Percentiles rank a stretch among this genome's conserved stretches.
Evolutionary conservation across 805 yeast genomes (phyloP).

Genomic region (Grigorovia jiainica): DNA sequence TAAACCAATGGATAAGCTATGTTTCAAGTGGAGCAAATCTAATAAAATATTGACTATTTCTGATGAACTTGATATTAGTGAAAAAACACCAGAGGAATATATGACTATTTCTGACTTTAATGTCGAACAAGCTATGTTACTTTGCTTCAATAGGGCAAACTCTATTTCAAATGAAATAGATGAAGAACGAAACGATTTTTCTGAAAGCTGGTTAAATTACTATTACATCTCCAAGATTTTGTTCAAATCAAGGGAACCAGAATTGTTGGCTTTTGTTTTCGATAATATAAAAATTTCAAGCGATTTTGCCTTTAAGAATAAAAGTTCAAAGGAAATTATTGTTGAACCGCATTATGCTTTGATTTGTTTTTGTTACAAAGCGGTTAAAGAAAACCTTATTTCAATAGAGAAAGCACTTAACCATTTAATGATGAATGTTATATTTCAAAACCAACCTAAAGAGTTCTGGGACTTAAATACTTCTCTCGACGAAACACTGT

Average conservation of each 20-base stretch:
- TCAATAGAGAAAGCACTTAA: constrained; percentile 31
- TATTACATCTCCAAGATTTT: constrained; percentile 52
- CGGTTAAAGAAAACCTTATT: constrained; percentile 33
- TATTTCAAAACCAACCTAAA: constrained; percentile 18
- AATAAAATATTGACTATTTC: constrained; percentile 10
- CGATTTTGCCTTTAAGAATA: constrained; percentile 27
- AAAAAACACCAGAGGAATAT: constrained; percentile 4
- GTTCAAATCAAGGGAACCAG: constrained; percentile 35
- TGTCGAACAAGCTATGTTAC: constrained; percentile 22
- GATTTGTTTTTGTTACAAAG: constrained; percentile 50
- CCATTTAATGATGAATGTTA: constrained; percentile 32
- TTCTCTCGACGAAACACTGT: neutral
- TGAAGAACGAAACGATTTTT: neutral
- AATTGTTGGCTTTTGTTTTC: constrained; percentile 7
- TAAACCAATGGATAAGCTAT: constrained; percentile 56
- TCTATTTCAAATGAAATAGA: constrained; percentile 9
- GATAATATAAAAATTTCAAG: constrained; percentile 37
- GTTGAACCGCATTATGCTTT: constrained; percentile 73
- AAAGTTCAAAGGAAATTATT: constrained; percentile 41
- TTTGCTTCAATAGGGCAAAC: constrained; percentile 17
- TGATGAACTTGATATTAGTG: constrained; percentile 12
- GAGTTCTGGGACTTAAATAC: constrained; percentile 19
- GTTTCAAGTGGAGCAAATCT: constrained; percentile 32
- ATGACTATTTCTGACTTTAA: constrained; percentile 22
- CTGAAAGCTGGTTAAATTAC: constrained; percentile 49